A percentile compares a stretch with the other conserved stretches of the same genome.
These are phyloP conservation scores for Porcisia hertigi DNA, from an alignment of 208 protist genomes.

Conservation along the genomic window DNA sequence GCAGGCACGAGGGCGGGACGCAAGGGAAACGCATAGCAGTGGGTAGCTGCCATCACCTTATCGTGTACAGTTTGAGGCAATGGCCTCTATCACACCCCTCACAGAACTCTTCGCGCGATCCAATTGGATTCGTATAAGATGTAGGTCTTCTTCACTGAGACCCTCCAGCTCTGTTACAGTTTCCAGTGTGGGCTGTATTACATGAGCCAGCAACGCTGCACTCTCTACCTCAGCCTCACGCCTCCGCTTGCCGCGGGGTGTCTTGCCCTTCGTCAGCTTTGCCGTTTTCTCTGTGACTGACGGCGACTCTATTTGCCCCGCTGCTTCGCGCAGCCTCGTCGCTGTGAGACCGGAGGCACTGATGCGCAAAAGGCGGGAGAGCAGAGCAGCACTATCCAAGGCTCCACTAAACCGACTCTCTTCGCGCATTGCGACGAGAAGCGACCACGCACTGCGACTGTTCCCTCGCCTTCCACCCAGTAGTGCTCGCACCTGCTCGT, in stretches of 20 bases:
- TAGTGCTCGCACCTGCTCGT: constrained; percentile 70
- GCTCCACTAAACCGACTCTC: constrained; percentile 70
- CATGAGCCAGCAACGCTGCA: not conserved
- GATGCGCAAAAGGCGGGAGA: constrained; percentile 48
- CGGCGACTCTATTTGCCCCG: not conserved
- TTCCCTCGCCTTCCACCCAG: constrained; percentile 44
- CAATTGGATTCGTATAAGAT: constrained; percentile 35
- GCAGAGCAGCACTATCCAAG: constrained; percentile 39
- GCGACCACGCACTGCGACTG: constrained; percentile 33
- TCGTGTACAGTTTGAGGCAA: not conserved
- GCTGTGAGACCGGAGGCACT: constrained; percentile 39
- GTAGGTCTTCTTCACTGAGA: constrained; percentile 32
- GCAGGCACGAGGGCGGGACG: not conserved
- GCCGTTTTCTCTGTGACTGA: not conserved
- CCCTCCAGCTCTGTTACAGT: constrained; percentile 13
- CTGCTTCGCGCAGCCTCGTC: constrained; percentile 31
- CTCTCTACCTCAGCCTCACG: constrained; percentile 7
- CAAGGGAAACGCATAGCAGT: not conserved
- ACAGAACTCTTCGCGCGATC: constrained; percentile 37
- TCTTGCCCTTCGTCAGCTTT: not conserved
- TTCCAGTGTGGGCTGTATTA: constrained; percentile 13
- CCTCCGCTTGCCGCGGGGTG: constrained; percentile 9
- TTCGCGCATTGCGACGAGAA: constrained; percentile 47
- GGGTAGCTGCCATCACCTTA: not conserved
- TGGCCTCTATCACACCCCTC: constrained; percentile 19